A percentile compares a stretch with the other conserved stretches of the same genome.
phyloP scores from a whole-genome alignment of 805 yeast genomes.

The Wilhelminamyces savonicus region DNA sequence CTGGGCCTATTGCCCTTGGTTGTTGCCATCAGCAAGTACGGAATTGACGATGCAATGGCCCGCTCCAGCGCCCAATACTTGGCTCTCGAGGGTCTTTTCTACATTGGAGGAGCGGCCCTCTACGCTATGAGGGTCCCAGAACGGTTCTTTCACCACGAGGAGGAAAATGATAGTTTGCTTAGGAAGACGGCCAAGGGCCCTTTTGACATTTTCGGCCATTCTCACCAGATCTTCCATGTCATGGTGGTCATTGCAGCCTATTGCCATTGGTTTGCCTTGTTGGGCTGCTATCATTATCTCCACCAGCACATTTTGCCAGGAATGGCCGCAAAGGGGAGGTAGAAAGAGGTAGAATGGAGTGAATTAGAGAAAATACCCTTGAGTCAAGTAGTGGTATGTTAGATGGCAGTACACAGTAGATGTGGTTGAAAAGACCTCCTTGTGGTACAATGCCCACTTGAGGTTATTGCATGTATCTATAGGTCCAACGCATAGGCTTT shows the following conservation, averaged over 20 bases:
- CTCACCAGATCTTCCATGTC: constrained; percentile 81
- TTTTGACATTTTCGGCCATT: constrained; percentile 69
- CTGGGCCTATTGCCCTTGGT: constrained; percentile 69
- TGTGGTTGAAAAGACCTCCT: no score
- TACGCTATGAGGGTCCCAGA: constrained; percentile 83
- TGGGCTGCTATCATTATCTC: constrained; percentile 36
- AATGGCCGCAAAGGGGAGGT: background rate
- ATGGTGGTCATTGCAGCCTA: constrained; percentile 71
- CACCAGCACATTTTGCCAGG: constrained; percentile 25
- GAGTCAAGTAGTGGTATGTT: no score
- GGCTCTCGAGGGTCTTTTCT: constrained; percentile 62
- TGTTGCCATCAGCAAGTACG: constrained; percentile 45
- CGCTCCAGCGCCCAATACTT: constrained; percentile 60
- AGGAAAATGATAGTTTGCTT: constrained; percentile 8
- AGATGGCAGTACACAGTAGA: no score
- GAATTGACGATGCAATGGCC: constrained; percentile 38
- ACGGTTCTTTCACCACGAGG: constrained; percentile 31
- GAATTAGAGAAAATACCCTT: no score
- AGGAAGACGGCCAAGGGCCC: constrained; percentile 13
- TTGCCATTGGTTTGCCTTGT: constrained; percentile 63
- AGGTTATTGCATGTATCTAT: no score
- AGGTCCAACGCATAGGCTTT: no score
- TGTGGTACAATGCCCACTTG: no score
- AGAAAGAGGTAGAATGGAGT: no score
- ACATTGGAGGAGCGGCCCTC: constrained; percentile 71